phyloP scores from a whole-genome alignment of 148 eudicot species.

The Silene uniflora region DNA sequence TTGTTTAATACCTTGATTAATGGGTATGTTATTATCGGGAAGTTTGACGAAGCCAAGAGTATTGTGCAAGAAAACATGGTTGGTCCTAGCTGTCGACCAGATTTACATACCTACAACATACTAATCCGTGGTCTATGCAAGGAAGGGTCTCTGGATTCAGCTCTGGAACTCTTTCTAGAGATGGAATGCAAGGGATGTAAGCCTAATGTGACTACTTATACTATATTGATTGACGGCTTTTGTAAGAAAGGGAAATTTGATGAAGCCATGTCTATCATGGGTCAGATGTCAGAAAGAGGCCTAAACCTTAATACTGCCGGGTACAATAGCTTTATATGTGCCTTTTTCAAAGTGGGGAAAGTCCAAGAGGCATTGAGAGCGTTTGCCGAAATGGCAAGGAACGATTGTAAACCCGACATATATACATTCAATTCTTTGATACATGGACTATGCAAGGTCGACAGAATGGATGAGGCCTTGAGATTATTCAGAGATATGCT shows the following conservation, averaged over 20 bases:
- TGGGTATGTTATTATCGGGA: constrained; percentile 63
- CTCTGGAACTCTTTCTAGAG: constrained; percentile 49
- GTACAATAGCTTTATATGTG: constrained; percentile 69
- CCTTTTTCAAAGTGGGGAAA: constrained; percentile 58
- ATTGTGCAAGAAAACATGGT: constrained; percentile 47
- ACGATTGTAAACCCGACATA: constrained; percentile 72
- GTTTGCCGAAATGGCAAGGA: constrained; percentile 44
- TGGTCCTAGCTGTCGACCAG: constrained; percentile 46
- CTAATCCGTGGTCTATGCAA: constrained; percentile 70
- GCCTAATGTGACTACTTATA: constrained; percentile 62
- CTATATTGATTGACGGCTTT: constrained; percentile 66
- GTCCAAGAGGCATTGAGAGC: constrained; percentile 52
- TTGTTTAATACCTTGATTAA: constrained; percentile 69
- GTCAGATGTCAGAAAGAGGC: constrained; percentile 65
- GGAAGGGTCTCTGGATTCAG: constrained; percentile 49
- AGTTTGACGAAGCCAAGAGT: constrained; percentile 66
- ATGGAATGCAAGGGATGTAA: constrained; percentile 53
- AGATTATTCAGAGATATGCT: constrained; percentile 65
- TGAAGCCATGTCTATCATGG: constrained; percentile 48
- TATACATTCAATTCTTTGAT: constrained; percentile 79
- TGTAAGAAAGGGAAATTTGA: constrained; percentile 56
- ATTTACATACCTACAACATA: constrained; percentile 70
- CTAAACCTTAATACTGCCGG: constrained; percentile 61
- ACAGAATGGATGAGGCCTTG: constrained; percentile 68
- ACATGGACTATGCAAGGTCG: constrained; percentile 65